These are phyloP conservation scores for Ceratopteris richardii DNA, from an alignment of 75 land plant genomes.

Conservation along the genomic window DNA sequence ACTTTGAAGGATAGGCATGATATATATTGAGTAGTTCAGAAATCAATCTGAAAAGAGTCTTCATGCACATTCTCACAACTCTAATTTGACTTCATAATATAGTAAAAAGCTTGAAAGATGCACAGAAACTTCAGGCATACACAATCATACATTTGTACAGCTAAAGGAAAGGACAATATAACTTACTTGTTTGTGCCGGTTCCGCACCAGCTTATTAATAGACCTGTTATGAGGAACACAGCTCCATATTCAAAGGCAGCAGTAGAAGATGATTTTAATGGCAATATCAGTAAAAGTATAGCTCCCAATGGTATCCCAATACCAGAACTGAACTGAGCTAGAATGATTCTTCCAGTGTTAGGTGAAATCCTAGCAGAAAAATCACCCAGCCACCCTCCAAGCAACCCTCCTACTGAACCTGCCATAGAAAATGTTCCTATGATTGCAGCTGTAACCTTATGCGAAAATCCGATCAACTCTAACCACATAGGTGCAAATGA, in stretches of 20 bases:
- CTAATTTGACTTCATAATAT: too few species aligned
- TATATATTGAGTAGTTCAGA: too few species aligned
- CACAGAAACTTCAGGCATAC: not conserved
- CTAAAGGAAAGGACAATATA: not conserved
- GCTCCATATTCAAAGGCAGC: slow-evolving; percentile 8
- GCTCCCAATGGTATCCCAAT: slow-evolving; percentile 22
- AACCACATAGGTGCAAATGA: slow-evolving; percentile 23
- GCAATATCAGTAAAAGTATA: slow-evolving; percentile 11
- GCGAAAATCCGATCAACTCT: slow-evolving; percentile 22
- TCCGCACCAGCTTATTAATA: slow-evolving; percentile 22
- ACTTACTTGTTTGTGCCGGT: slow-evolving; percentile 27
- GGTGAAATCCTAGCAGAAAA: slow-evolving; percentile 7
- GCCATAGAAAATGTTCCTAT: slow-evolving; percentile 12
- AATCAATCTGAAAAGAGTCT: too few species aligned
- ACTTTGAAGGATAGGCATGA: too few species aligned
- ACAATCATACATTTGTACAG: not conserved
- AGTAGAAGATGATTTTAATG: not conserved
- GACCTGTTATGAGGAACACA: slow-evolving; percentile 15
- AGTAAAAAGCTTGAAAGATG: too few species aligned
- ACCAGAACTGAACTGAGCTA: slow-evolving; percentile 17
- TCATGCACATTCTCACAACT: too few species aligned
- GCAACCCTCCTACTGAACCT: slow-evolving; percentile 15
- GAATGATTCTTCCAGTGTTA: slow-evolving; percentile 20
- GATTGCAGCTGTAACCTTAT: slow-evolving; percentile 9
- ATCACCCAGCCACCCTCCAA: slow-evolving; percentile 27